Evolutionary conservation across 2,329 filamentous ascomycete genomes (phyloP).

Genomic region (Trichoderma gracile): DNA sequence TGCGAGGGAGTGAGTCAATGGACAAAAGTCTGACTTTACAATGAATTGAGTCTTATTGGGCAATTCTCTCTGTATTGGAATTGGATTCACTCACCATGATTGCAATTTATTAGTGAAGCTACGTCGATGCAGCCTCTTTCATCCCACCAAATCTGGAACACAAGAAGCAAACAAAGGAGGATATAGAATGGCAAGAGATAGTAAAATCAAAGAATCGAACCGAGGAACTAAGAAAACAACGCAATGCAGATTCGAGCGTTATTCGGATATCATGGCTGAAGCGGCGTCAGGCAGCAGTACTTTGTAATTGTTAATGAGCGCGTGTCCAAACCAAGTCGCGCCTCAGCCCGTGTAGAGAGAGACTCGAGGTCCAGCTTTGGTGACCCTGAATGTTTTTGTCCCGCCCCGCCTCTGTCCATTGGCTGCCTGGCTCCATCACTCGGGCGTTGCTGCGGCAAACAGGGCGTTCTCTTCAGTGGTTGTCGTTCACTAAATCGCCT

Average conservation of each 20-base stretch:
- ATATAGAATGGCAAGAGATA: neutral
- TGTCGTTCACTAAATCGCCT: neutral
- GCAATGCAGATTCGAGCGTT: neutral
- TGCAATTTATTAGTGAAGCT: constrained; percentile 12
- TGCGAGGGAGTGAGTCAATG: constrained; percentile 49
- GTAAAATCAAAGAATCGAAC: neutral
- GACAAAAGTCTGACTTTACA: neutral
- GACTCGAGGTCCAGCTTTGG: constrained; percentile 24
- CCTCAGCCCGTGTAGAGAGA: constrained; percentile 42
- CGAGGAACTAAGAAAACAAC: neutral
- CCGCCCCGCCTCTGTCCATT: constrained; percentile 1
- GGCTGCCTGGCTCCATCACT: constrained; percentile 17
- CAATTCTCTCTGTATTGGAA: neutral
- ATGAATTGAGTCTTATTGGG: neutral
- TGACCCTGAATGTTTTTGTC: neutral
- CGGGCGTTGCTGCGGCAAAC: constrained; percentile 34
- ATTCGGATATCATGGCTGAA: neutral
- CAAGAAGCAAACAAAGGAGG: neutral
- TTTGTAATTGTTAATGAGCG: neutral
- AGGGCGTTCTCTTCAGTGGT: neutral
- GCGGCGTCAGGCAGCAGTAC: neutral
- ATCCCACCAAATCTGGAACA: neutral
- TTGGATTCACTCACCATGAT: constrained; percentile 19
- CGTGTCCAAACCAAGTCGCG: constrained; percentile 30
- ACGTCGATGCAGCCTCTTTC: neutral